Evolutionary conservation across 805 yeast genomes (phyloP), one percentile per base, ranked within the genome.

Genomic region (Diddensiella caesifluorescens): DNA sequence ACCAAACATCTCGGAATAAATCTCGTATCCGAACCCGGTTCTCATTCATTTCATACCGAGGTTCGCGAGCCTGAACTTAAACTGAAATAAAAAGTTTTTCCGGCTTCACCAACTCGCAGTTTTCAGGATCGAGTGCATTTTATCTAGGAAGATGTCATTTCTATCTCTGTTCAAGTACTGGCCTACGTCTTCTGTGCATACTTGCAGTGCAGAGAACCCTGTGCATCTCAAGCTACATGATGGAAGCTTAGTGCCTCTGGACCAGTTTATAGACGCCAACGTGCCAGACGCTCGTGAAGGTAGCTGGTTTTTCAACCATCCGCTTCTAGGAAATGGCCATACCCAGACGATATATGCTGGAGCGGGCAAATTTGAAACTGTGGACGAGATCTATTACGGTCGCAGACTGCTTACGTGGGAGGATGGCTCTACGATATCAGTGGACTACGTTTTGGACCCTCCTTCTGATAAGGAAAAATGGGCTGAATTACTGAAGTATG

Each of bases 271-370:
- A 6, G 55, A 60, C 30, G 48, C 53, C 5, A 48, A 56, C 35
- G 62, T 72, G 3, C 77, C 80, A 0, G 75, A 65, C 6, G 68
- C 80, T 44, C 57, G 59, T 27, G 55, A 74, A 36, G 70, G 71
- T 5, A 57, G 77, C 29, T 69, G 68, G 51, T 71, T 80, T 51
- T 63, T 75, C 59, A 65, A 81, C 57, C 73, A 77, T 47, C 92
- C 92, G 5, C 61, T 73, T 2, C 59, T 82, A 22, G 76, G 77
- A 59, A 78, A 78, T 46, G 95, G 95, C 19, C 73, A 81, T 42
- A 62, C 85, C 21, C 96, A 89, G 61, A 87, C 95, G 2, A 56
- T 82, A 57, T 79, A 76, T 55, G 76, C 89, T 35, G 74, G 80
- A 2, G 61, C 69, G 18, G 74, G 77, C 28, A 70, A 71, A 42